Conservation (phyloP, 176 grass and related monocot species). For the Elymus sibiricus region DNA sequence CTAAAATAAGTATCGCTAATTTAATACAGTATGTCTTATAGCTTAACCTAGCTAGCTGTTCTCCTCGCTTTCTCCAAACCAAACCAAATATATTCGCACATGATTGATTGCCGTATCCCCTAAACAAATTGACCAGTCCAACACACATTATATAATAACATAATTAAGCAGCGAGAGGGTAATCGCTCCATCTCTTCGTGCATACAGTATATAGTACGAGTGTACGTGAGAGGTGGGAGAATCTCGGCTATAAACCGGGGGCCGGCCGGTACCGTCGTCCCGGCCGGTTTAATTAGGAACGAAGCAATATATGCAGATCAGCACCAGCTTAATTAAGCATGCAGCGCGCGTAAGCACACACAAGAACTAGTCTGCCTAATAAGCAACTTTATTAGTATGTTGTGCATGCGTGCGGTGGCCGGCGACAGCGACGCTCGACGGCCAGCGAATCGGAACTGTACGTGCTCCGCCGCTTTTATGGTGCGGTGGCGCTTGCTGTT, state of each 20-base stretch:
- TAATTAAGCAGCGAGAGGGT: neutral
- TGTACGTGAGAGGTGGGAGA: neutral
- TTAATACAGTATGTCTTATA: too few relatives aligned
- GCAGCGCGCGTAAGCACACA: neutral
- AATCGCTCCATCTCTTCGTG: neutral
- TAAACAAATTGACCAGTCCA: neutral
- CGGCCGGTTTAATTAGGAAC: neutral
- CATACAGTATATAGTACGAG: too few relatives aligned
- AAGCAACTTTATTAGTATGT: neutral
- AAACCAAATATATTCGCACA: neutral
- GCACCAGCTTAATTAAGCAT: neutral
- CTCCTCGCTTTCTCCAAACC: neutral
- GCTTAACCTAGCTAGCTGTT: too few relatives aligned
- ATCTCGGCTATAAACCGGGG: neutral
- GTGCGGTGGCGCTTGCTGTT: neutral
- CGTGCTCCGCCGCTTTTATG: neutral
- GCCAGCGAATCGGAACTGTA: neutral
- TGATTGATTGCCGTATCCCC: neutral
- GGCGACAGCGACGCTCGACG: slow-evolving; percentile 1
- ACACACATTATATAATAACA: neutral
- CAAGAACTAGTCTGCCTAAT: neutral
- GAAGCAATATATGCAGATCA: neutral
- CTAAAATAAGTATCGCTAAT: too few relatives aligned
- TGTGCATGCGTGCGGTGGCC: neutral
- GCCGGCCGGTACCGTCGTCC: neutral